Evolutionary conservation across 768 basidiomycete species (phyloP).

Genomic region (Inosperma sp.): DNA sequence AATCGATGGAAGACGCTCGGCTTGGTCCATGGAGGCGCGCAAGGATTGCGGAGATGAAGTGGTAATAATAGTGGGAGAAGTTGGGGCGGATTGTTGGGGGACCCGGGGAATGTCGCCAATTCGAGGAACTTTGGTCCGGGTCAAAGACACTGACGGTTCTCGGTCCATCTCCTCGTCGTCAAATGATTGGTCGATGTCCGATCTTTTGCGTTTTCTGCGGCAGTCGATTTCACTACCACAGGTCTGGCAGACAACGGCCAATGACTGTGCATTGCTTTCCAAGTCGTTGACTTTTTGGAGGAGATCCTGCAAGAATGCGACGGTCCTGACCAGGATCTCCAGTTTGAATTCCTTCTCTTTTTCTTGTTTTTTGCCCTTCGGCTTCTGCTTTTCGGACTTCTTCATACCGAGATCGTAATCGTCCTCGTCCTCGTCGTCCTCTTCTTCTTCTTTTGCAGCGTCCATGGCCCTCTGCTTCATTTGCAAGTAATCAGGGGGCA

Average conservation of each 20-base stretch:
- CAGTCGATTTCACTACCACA: not conserved
- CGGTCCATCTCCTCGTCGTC: too few relatives aligned
- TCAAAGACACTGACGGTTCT: too few relatives aligned
- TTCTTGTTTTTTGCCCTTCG: conserved; percentile 38
- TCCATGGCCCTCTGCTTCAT: conserved; percentile 6
- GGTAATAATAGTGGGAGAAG: too few relatives aligned
- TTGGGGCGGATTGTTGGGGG: too few relatives aligned
- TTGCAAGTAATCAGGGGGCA: conserved; percentile 54
- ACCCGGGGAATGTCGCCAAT: too few relatives aligned
- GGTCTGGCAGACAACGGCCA: conserved; percentile 2
- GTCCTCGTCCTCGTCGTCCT: conserved; percentile 31
- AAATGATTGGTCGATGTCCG: too few relatives aligned
- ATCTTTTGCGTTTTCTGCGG: conserved; percentile 18
- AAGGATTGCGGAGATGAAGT: too few relatives aligned
- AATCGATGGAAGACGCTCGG: conserved; percentile 22
- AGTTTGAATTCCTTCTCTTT: conserved; percentile 90
- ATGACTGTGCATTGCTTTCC: conserved; percentile 25
- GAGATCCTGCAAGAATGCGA: conserved; percentile 71
- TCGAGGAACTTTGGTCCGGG: too few relatives aligned
- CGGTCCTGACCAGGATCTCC: conserved; percentile 82
- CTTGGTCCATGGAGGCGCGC: too few relatives aligned
- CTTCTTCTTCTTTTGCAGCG: conserved; percentile 13
- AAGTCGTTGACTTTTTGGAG: conserved; percentile 46
- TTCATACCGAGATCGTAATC: conserved; percentile 29
- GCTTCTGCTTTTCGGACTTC: conserved; percentile 17